Evolutionary conservation across 2,329 filamentous ascomycete genomes (phyloP).

Genomic region (Aspergillus terreus): DNA sequence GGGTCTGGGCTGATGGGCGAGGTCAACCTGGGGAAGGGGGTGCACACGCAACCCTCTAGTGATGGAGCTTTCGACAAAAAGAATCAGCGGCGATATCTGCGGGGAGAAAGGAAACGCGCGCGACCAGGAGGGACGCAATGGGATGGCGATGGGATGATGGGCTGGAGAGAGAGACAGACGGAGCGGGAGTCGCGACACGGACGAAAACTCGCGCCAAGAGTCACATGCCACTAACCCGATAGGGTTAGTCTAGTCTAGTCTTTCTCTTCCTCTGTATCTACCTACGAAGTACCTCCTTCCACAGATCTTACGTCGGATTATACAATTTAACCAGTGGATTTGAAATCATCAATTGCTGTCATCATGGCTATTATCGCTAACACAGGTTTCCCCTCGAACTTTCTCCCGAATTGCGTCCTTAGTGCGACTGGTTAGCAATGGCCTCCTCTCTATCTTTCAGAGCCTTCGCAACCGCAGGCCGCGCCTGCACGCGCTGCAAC

Average conservation of each 20-base stretch:
- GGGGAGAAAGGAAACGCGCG: slow-evolving; percentile 6
- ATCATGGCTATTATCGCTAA: too few species aligned
- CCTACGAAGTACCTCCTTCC: too few species aligned
- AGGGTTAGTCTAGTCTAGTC: too few species aligned
- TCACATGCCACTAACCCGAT: too few species aligned
- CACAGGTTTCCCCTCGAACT: too few species aligned
- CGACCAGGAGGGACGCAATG: slow-evolving; percentile 12
- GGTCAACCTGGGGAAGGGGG: slow-evolving; percentile 12
- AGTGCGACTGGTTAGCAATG: not conserved
- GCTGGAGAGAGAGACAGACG: slow-evolving; percentile 10
- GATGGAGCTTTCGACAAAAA: slow-evolving; percentile 1
- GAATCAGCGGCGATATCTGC: slow-evolving; percentile 1
- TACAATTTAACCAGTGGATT: too few species aligned
- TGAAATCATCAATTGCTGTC: not conserved
- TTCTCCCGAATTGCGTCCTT: not conserved
- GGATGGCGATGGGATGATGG: slow-evolving; percentile 18
- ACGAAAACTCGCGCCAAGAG: slow-evolving; percentile 36
- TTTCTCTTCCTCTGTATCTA: too few species aligned
- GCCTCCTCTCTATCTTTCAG: slow-evolving; percentile 16
- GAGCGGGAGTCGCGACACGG: slow-evolving; percentile 26
- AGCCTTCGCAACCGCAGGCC: slow-evolving; percentile 22
- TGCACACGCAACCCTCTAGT: slow-evolving; percentile 8
- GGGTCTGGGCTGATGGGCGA: slow-evolving; percentile 13
- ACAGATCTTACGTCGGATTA: too few species aligned
- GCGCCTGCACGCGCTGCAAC: slow-evolving; percentile 25